A percentile compares a stretch with the other conserved stretches of the same genome.
phyloP scores from a whole-genome alignment of 140 eudicot genomes.

The Cichorium intybus region DNA sequence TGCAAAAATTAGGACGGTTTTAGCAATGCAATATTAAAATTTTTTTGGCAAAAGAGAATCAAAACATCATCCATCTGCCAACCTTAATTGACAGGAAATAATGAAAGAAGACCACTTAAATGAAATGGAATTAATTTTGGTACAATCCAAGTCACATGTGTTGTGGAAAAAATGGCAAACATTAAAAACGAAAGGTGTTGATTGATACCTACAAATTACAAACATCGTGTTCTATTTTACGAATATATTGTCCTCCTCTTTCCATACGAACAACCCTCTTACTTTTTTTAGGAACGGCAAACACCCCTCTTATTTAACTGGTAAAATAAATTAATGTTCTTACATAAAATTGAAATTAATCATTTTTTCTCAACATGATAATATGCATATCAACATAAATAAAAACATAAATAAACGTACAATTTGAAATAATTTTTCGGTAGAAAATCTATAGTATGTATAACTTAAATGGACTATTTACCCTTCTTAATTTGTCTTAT shows the following conservation, averaged over 20 bases:
- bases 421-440: no score
- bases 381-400: no score
- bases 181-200: constrained; percentile 28
- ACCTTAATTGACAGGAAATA: constrained; percentile 17
- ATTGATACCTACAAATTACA: constrained; percentile 22
- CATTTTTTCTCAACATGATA: no score
- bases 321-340: background rate
- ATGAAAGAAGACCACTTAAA: constrained; percentile 19
- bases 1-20: background rate
- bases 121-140: constrained; percentile 20
- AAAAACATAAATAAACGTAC: no score
- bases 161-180: constrained; percentile 31
- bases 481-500: no score
- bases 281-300: no score
- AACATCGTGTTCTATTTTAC: background rate
- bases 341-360: background rate
- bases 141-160: constrained; percentile 37
- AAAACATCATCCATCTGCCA: constrained; percentile 26
- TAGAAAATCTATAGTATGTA: no score
- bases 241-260: background rate
- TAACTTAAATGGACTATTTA: no score
- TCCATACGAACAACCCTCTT: background rate
- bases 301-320: no score
- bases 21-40: background rate
- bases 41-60: constrained; percentile 8